Conservation (phyloP, 495 filamentous ascomycete species). For the Glonium stellatum region DNA sequence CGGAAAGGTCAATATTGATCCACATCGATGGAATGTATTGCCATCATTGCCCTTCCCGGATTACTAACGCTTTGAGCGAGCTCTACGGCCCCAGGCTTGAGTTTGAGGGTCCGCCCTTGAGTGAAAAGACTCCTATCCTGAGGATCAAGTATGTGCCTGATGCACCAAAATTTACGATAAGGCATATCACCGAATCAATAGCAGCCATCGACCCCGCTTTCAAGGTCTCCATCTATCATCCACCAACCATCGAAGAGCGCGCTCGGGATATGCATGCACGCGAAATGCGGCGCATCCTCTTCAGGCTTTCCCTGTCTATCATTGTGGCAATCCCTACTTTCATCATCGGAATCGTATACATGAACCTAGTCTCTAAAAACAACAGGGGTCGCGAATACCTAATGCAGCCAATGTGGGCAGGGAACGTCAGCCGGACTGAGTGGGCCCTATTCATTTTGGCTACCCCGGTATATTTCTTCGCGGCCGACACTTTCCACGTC, state of each 20-base stretch:
- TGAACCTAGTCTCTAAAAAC: conserved; percentile 62
- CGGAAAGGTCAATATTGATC: conserved; percentile 55
- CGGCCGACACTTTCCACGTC: conserved; percentile 78
- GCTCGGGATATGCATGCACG: conserved; percentile 51
- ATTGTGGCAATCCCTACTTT: conserved; percentile 77
- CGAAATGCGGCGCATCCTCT: conserved; percentile 30
- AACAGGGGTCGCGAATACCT: conserved; percentile 55
- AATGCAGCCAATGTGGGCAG: conserved; percentile 61
- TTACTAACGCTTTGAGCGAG: conserved; percentile 47
- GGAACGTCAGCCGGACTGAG: conserved; percentile 67
- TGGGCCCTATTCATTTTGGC: conserved; percentile 81
- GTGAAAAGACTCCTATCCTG: conserved; percentile 56
- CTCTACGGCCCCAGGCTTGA: conserved; percentile 44
- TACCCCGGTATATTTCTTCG: conserved; percentile 85
- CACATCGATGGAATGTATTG: conserved; percentile 82
- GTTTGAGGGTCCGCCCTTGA: conserved; percentile 25
- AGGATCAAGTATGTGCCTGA: conserved; percentile 63
- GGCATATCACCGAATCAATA: conserved; percentile 63
- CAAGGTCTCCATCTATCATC: conserved; percentile 62
- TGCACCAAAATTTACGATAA: conserved; percentile 65
- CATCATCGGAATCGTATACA: conserved; percentile 83
- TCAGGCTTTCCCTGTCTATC: conserved; percentile 64
- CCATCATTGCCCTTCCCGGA: conserved; percentile 65
- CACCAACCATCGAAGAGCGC: conserved; percentile 78
- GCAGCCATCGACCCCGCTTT: conserved; percentile 59